Percentiles rank a stretch among this genome's conserved stretches.
These are phyloP conservation scores for Crepidotus variabilis DNA, from an alignment of 768 basidiomycete genomes.

Conservation along the genomic window DNA sequence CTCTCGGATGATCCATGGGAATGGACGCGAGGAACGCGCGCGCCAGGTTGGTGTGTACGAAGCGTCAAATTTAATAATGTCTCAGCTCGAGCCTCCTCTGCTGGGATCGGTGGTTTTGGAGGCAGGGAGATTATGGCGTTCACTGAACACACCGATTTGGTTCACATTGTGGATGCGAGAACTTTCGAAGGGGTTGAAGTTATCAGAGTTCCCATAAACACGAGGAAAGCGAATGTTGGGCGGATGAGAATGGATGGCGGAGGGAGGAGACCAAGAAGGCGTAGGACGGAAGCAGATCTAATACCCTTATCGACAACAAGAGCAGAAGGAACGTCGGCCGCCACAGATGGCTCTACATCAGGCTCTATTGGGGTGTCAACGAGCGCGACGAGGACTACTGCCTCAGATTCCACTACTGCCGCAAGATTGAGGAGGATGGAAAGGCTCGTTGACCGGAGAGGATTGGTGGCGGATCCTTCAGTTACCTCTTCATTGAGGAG, in stretches of 20 bases:
- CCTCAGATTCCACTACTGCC: background rate
- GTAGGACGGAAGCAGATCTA: background rate
- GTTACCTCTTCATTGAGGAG: background rate
- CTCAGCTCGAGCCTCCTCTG: slow-evolving; percentile 34
- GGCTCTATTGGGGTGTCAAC: background rate
- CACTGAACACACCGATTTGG: slow-evolving; percentile 83
- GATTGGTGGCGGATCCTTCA: background rate
- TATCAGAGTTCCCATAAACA: slow-evolving; percentile 49
- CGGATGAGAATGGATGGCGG: background rate
- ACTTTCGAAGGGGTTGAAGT: slow-evolving; percentile 81
- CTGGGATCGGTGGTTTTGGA: background rate
- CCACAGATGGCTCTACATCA: background rate
- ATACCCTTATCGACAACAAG: background rate
- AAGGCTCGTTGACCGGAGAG: background rate
- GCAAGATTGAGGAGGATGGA: background rate
- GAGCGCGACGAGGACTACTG: background rate
- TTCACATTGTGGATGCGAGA: slow-evolving; percentile 84
- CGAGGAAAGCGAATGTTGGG: background rate
- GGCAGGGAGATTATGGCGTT: slow-evolving; percentile 82
- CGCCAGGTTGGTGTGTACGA: slow-evolving; percentile 81
- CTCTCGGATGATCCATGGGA: slow-evolving; percentile 65
- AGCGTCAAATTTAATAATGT: slow-evolving; percentile 73
- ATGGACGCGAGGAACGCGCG: slow-evolving; percentile 56
- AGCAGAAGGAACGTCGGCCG: background rate
- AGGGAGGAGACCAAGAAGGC: background rate